These are phyloP conservation scores for Tardiomyces blankii DNA, from an alignment of 1,139 yeast genomes.

Conservation along the genomic window DNA sequence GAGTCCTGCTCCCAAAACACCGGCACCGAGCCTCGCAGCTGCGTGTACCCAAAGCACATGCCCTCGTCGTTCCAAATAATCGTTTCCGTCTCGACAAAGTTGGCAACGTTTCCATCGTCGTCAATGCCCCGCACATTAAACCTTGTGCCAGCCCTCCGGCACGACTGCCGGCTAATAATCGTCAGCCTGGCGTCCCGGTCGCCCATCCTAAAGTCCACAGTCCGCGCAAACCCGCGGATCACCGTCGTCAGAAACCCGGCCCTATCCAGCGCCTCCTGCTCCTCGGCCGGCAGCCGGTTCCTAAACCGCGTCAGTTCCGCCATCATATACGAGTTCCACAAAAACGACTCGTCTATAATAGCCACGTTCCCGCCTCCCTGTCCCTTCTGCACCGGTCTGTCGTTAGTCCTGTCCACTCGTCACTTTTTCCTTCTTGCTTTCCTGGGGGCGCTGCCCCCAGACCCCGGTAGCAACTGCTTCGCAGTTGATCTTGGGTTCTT, in stretches of 20 bases:
- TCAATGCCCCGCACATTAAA: constrained; percentile 92
- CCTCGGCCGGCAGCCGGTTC: constrained; percentile 50
- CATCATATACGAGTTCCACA: constrained; percentile 96
- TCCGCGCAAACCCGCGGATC: constrained; percentile 89
- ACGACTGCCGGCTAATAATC: constrained; percentile 82
- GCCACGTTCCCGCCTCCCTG: not conserved
- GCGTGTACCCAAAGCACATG: constrained; percentile 64
- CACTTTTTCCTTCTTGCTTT: not conserved
- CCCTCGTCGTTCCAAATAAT: constrained; percentile 47
- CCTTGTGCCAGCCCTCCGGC: constrained; percentile 94
- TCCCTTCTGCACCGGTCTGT: constrained; percentile 23
- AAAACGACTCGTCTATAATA: constrained; percentile 57
- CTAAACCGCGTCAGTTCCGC: constrained; percentile 69
- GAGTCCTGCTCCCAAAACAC: constrained; percentile 98
- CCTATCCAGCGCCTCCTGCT: constrained; percentile 50
- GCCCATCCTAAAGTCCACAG: constrained; percentile 44
- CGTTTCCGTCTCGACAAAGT: constrained; percentile 90
- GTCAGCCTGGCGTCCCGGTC: constrained; percentile 52
- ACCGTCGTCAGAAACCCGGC: constrained; percentile 82
- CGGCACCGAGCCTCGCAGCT: constrained; percentile 91
- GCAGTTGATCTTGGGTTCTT: no score
- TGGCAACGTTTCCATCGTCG: constrained; percentile 91
- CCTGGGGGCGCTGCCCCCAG: no score
- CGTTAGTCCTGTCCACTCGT: not conserved
- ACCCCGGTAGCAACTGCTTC: no score